Evolutionary conservation across 2,329 filamentous ascomycete genomes (phyloP).

Genomic region (Neofusicoccum kwambonambiense): DNA sequence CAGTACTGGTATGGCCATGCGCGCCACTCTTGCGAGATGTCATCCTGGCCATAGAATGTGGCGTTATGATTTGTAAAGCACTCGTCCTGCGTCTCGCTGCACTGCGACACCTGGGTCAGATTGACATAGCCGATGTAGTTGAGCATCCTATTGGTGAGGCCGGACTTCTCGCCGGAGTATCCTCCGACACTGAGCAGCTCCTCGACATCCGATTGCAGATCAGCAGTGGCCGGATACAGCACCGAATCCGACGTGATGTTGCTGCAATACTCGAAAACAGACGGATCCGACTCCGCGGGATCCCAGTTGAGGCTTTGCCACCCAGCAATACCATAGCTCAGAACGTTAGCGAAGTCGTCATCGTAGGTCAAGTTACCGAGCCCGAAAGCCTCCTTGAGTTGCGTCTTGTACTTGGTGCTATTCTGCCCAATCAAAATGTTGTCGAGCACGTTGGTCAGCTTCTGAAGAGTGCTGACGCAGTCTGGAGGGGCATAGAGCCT

Average conservation of each 20-base stretch:
- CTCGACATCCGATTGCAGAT: constrained; percentile 40
- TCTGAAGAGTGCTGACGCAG: constrained; percentile 66
- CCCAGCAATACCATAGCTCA: constrained; percentile 45
- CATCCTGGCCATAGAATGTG: constrained; percentile 46
- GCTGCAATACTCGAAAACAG: constrained; percentile 55
- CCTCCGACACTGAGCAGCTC: constrained; percentile 50
- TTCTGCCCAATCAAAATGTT: constrained; percentile 54
- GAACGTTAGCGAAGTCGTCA: constrained; percentile 53
- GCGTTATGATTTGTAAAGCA: constrained; percentile 53
- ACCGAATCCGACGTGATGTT: constrained; percentile 52
- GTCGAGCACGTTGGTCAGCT: constrained; percentile 58
- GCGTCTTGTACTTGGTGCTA: constrained; percentile 40
- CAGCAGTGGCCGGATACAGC: constrained; percentile 43
- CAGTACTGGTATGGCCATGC: constrained; percentile 61
- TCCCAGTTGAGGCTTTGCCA: constrained; percentile 64
- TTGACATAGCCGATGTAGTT: constrained; percentile 60
- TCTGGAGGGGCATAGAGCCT: constrained; percentile 56
- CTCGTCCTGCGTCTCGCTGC: constrained; percentile 47
- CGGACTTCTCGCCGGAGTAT: constrained; percentile 41
- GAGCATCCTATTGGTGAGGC: constrained; percentile 51
- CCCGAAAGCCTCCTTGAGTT: constrained; percentile 56
- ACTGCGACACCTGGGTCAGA: constrained; percentile 41
- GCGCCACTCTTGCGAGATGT: constrained; percentile 45
- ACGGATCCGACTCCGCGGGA: constrained; percentile 49
- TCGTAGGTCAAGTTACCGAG: constrained; percentile 49